Evolutionary conservation across 495 filamentous ascomycete species (phyloP).

Genomic region (Aspergillus affinis): DNA sequence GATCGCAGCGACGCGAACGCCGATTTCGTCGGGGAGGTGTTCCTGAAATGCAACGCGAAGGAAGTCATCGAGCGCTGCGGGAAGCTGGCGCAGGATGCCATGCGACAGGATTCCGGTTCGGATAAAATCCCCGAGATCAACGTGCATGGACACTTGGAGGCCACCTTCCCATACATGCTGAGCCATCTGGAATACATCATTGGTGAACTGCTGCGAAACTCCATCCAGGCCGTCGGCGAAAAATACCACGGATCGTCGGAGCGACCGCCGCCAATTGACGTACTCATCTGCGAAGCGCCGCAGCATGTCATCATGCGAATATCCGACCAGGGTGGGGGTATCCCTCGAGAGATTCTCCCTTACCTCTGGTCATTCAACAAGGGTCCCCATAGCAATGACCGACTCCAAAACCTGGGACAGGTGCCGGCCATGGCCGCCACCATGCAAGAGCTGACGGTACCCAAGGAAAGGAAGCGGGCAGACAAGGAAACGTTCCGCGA

Average conservation of each 20-base stretch:
- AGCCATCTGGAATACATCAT: conserved; percentile 97
- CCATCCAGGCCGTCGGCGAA: conserved; percentile 87
- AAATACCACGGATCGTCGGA: conserved; percentile 45
- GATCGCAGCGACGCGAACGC: conserved; percentile 60
- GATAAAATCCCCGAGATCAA: conserved; percentile 74
- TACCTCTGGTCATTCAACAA: conserved; percentile 97
- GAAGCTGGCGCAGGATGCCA: conserved; percentile 65
- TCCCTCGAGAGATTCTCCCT: conserved; percentile 80
- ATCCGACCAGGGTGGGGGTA: conserved; percentile 91
- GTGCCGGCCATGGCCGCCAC: conserved; percentile 95
- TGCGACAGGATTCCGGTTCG: conserved; percentile 67
- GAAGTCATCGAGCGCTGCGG: conserved; percentile 86
- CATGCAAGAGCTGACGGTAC: conserved; percentile 73
- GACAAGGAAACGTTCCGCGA: conserved; percentile 43
- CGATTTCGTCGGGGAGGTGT: conserved; percentile 94
- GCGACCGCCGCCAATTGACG: conserved; percentile 77
- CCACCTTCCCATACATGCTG: conserved; percentile 94
- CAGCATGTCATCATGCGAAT: conserved; percentile 97
- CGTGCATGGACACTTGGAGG: conserved; percentile 82
- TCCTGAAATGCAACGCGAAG: conserved; percentile 88
- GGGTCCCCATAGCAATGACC: conserved; percentile 68
- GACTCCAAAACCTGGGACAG: conserved; percentile 76
- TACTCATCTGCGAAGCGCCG: conserved; percentile 88
- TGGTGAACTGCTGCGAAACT: conserved; percentile 92
- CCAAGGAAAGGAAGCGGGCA: conserved; percentile 28